phyloP scores from a whole-genome alignment of 805 yeast genomes.

The Kazachstania psychrophila region DNA sequence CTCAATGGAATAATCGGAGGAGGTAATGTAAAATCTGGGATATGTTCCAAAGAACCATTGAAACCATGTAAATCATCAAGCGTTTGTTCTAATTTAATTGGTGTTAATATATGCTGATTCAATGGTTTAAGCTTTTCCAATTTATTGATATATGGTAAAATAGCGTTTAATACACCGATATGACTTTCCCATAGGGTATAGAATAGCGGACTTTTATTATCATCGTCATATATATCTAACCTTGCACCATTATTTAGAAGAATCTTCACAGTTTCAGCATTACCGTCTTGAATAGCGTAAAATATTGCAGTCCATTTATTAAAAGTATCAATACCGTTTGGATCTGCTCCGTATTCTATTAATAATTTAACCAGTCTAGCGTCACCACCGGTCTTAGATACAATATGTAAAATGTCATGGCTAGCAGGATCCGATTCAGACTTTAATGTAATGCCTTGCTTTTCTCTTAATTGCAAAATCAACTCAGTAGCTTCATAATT shows the following conservation, averaged over 20 bases:
- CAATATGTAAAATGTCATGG: conserved; percentile 76
- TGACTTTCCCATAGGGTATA: conserved; percentile 95
- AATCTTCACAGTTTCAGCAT: conserved; percentile 55
- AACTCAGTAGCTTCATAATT: conserved; percentile 59
- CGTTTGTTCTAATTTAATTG: neutral
- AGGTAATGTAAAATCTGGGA: conserved; percentile 86
- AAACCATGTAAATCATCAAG: conserved; percentile 17
- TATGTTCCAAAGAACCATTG: conserved; percentile 39
- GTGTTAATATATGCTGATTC: conserved; percentile 1
- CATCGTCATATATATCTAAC: conserved; percentile 60
- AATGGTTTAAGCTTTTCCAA: conserved; percentile 3
- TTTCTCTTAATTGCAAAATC: conserved; percentile 34
- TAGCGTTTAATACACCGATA: conserved; percentile 63
- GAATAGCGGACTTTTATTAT: conserved; percentile 69
- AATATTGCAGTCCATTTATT: conserved; percentile 92
- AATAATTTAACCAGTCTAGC: conserved; percentile 57
- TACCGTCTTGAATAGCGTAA: conserved; percentile 84
- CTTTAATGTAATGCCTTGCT: conserved; percentile 3
- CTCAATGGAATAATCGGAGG: conserved; percentile 93
- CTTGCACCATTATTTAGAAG: conserved; percentile 69
- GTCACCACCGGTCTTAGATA: conserved; percentile 72
- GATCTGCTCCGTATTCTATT: conserved; percentile 61
- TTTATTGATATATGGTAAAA: conserved; percentile 31
- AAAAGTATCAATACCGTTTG: conserved; percentile 72
- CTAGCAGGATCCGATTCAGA: conserved; percentile 69